Evolutionary conservation across 228 moss, liverwort and hornwort genomes (phyloP).

Genomic region (Sphagnum fallax): DNA sequence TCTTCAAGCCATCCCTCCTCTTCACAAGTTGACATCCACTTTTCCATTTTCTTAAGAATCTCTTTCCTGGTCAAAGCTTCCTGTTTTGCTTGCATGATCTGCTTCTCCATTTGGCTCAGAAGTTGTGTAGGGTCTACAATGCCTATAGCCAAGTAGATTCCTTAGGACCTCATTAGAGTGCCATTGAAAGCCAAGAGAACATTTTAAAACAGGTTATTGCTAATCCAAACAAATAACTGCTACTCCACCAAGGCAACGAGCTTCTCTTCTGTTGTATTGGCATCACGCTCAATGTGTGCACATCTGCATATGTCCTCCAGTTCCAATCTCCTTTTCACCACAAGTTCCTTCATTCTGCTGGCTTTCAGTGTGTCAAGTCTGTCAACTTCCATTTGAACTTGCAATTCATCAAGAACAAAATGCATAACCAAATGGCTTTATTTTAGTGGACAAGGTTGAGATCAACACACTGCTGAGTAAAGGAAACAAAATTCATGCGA

Average conservation of each 20-base stretch:
- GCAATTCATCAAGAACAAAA: background rate
- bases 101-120: conserved; percentile 67
- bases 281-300: conserved; percentile 81
- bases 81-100: conserved; percentile 59
- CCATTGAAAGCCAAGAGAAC: no score
- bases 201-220: no score
- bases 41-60: conserved; percentile 92
- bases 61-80: conserved; percentile 80
- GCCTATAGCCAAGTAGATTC: conserved; percentile 20
- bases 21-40: conserved; percentile 92
- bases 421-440: no score
- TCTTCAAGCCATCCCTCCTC: conserved; percentile 98
- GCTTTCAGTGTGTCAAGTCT: conserved; percentile 64
- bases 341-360: conserved; percentile 93
- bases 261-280: conserved; percentile 64
- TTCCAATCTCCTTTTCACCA: conserved; percentile 76
- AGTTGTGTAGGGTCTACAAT: conserved; percentile 80
- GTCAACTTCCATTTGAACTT: conserved; percentile 87
- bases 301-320: conserved; percentile 77
- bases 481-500: no score
- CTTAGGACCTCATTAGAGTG: no score
- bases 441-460: no score
- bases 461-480: no score
- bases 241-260: conserved; percentile 54
- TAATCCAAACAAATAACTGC: no score